phyloP scores from a whole-genome alignment of 2,329 filamentous ascomycete genomes.

The Coleophoma cylindrospora region DNA sequence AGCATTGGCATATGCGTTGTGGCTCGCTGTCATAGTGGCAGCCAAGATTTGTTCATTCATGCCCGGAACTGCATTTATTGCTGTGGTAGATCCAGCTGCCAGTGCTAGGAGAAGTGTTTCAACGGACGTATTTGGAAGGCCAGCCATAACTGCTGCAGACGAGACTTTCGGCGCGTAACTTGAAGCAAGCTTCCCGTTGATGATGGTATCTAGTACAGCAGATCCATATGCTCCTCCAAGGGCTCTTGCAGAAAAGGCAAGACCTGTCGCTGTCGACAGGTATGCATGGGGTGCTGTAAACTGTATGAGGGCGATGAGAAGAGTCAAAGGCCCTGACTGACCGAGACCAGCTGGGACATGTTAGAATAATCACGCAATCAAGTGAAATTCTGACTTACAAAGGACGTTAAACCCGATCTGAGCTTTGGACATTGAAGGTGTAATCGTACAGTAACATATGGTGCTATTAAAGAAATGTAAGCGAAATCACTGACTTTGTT shows the following conservation, averaged over 20 bases:
- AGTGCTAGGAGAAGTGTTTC: slow-evolving; percentile 33
- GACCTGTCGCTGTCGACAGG: slow-evolving; percentile 46
- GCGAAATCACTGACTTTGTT: neutral
- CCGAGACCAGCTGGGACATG: slow-evolving; percentile 34
- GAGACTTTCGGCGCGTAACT: slow-evolving; percentile 35
- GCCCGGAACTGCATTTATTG: slow-evolving; percentile 27
- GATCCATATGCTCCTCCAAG: slow-evolving; percentile 49
- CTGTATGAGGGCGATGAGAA: slow-evolving; percentile 44
- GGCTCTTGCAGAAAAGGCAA: slow-evolving; percentile 46
- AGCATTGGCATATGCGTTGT: slow-evolving; percentile 38
- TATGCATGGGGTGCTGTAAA: slow-evolving; percentile 48
- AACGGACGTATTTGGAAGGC: slow-evolving; percentile 33
- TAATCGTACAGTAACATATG: slow-evolving; percentile 40
- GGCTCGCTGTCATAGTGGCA: slow-evolving; percentile 34
- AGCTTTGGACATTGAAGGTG: slow-evolving; percentile 35
- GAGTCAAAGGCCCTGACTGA: slow-evolving; percentile 42
- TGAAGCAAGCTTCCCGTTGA: slow-evolving; percentile 38
- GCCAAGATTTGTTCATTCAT: slow-evolving; percentile 32
- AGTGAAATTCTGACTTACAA: slow-evolving; percentile 6
- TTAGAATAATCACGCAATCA: neutral
- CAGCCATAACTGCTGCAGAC: slow-evolving; percentile 35
- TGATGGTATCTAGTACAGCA: slow-evolving; percentile 45
- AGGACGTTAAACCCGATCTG: slow-evolving; percentile 44
- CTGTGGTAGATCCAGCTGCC: slow-evolving; percentile 25
- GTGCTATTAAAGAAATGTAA: slow-evolving; percentile 20